Conservation (phyloP, 2,329 filamentous ascomycete genomes). For the Trichoderma pleuroti region DNA sequence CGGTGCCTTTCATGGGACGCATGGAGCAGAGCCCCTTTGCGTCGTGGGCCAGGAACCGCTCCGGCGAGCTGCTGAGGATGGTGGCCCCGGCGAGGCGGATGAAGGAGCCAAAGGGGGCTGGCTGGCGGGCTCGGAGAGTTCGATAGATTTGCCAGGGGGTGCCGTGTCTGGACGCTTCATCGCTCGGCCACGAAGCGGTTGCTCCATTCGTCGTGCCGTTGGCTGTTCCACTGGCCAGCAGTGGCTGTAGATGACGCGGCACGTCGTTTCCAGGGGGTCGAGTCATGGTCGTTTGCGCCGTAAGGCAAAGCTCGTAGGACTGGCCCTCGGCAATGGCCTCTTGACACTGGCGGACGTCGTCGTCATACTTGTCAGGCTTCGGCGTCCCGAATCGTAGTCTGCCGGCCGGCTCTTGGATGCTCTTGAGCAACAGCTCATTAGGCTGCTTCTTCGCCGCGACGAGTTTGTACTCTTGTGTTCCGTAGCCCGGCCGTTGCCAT, state of each 20-base stretch:
- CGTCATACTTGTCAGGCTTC: slow-evolving; percentile 54
- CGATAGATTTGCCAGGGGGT: slow-evolving; percentile 69
- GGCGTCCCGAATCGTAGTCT: slow-evolving; percentile 38
- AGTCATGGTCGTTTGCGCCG: slow-evolving; percentile 66
- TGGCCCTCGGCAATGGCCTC: slow-evolving; percentile 70
- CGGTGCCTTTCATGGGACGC: slow-evolving; percentile 94
- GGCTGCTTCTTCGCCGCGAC: neutral
- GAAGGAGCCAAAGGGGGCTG: slow-evolving; percentile 82
- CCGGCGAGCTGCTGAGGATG: slow-evolving; percentile 79
- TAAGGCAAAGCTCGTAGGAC: slow-evolving; percentile 83
- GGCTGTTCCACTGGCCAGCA: neutral
- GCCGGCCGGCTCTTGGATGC: slow-evolving; percentile 17
- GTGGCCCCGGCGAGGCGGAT: slow-evolving; percentile 66
- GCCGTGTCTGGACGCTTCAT: slow-evolving; percentile 15
- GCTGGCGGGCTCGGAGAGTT: slow-evolving; percentile 65
- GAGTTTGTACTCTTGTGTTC: slow-evolving; percentile 9
- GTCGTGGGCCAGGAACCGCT: slow-evolving; percentile 71
- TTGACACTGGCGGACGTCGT: slow-evolving; percentile 66
- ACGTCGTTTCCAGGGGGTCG: slow-evolving; percentile 42
- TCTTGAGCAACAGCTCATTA: slow-evolving; percentile 24
- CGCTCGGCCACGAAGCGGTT: neutral
- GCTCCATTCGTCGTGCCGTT: neutral
- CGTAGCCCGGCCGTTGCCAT: slow-evolving; percentile 27
- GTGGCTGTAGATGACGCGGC: slow-evolving; percentile 30
- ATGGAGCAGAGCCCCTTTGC: slow-evolving; percentile 64